These are phyloP conservation scores for Aquanectria penicillioides DNA, from an alignment of 2,329 filamentous ascomycete species.

Conservation along the genomic window DNA sequence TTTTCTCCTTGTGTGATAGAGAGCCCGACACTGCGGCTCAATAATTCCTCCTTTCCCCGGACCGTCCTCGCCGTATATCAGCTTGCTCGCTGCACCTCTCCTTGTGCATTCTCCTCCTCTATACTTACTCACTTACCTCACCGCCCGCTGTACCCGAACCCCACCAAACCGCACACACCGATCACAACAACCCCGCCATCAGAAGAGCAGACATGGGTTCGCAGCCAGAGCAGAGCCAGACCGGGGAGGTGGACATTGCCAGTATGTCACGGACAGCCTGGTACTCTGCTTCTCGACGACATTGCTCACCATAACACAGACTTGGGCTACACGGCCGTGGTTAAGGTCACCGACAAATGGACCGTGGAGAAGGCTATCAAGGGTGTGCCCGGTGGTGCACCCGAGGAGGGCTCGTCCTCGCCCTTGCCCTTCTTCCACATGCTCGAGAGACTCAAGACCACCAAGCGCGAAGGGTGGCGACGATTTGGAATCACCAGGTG, in stretches of 20 bases:
- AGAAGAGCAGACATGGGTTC: conserved; percentile 43
- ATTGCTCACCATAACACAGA: conserved; percentile 32
- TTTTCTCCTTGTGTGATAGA: too few species aligned
- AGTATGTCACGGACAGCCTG: conserved; percentile 30
- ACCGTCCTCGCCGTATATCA: neutral
- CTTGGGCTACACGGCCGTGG: conserved; percentile 48
- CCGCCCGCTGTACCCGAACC: neutral
- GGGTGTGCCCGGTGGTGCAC: conserved; percentile 66
- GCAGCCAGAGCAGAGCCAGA: conserved; percentile 35
- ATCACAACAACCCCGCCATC: conserved; percentile 15
- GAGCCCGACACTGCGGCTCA: neutral
- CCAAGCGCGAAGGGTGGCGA: conserved; percentile 94
- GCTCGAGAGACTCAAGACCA: conserved; percentile 93
- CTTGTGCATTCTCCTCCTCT: neutral
- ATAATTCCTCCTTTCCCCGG: neutral
- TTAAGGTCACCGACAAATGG: conserved; percentile 61
- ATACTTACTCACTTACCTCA: neutral
- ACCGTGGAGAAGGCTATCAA: conserved; percentile 71
- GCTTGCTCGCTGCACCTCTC: neutral
- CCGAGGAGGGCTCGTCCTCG: conserved; percentile 70
- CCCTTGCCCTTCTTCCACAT: conserved; percentile 95
- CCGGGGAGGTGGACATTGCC: conserved; percentile 32
- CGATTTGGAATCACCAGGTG: conserved; percentile 80
- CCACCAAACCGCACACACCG: conserved; percentile 18
- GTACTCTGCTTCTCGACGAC: neutral